These are phyloP conservation scores for Takakia lepidozioides DNA, from an alignment of 225 moss, liverwort and hornwort species.

Conservation along the genomic window DNA sequence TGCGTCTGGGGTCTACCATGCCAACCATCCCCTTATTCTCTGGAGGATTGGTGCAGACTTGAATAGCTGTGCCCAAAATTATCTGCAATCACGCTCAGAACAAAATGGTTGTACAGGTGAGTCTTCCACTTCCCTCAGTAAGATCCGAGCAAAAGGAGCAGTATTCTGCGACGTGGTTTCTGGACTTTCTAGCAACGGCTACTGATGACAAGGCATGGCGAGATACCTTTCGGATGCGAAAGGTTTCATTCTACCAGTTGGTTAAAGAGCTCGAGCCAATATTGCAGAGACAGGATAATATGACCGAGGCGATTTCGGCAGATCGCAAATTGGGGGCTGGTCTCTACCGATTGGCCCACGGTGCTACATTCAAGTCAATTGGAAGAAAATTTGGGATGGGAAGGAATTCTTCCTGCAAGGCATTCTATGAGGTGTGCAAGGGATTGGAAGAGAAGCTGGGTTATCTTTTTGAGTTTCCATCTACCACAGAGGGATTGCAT, in stretches of 20 bases:
- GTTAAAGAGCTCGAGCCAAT: not conserved
- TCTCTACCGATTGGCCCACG: conserved; percentile 1
- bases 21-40: too few species aligned
- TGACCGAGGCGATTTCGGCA: not conserved
- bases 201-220: not conserved
- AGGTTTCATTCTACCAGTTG: not conserved
- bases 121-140: not conserved
- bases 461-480: conserved; percentile 1
- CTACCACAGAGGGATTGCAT: conserved; percentile 1
- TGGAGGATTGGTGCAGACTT: too few species aligned
- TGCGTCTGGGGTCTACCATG: too few species aligned
- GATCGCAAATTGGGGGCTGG: conserved; percentile 2
- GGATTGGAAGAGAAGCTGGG: conserved; percentile 2
- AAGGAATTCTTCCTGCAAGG: not conserved
- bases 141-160: too few species aligned
- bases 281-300: not conserved
- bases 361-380: not conserved
- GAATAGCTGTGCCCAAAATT: too few species aligned
- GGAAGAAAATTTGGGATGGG: not conserved
- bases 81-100: too few species aligned
- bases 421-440: conserved; percentile 1
- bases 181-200: not conserved
- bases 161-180: too few species aligned
- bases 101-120: not conserved
- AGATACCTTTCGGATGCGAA: conserved; percentile 1